Percentiles rank a stretch among this genome's conserved stretches.
Conservation (phyloP, 495 filamentous ascomycete species). For the Wilcoxina mikolae region DNA sequence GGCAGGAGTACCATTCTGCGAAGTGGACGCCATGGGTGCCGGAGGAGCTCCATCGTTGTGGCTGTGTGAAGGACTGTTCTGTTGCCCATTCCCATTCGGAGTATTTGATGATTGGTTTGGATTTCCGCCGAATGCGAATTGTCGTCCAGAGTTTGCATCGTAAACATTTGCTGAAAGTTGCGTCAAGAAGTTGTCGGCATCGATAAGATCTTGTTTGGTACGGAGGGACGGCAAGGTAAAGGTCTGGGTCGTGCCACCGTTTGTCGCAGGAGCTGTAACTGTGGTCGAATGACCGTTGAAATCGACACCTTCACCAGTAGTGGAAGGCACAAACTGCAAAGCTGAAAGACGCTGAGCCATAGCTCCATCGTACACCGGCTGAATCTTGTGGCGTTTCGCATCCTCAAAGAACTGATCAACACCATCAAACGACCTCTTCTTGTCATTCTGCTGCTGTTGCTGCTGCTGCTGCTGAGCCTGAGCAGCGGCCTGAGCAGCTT, state of each 20-base stretch:
- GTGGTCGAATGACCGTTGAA: conserved; percentile 21
- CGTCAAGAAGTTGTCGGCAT: conserved; percentile 84
- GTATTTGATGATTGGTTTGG: conserved; percentile 50
- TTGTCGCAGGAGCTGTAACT: conserved; percentile 20
- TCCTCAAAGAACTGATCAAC: conserved; percentile 89
- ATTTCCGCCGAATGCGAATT: conserved; percentile 44
- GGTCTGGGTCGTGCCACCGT: conserved; percentile 32
- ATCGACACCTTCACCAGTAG: conserved; percentile 23
- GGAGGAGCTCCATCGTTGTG: conserved; percentile 42
- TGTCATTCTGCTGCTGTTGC: conserved; percentile 35
- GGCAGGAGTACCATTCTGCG: conserved; percentile 50
- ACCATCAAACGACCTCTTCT: conserved; percentile 71
- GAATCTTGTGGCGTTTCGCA: conserved; percentile 74
- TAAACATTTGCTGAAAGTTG: conserved; percentile 92
- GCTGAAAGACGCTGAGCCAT: conserved; percentile 28
- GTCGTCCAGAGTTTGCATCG: conserved; percentile 39
- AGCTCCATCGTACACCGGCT: conserved; percentile 44
- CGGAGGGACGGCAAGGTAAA: conserved; percentile 71
- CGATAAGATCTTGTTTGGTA: conserved; percentile 81
- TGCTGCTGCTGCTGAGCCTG: conserved; percentile 16
- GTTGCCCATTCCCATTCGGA: conserved; percentile 14
- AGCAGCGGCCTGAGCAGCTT: conserved; percentile 31
- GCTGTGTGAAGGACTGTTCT: conserved; percentile 24
- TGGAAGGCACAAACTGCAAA: conserved; percentile 25
- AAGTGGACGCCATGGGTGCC: conserved; percentile 44